Evolutionary conservation across 2,329 filamentous ascomycete genomes (phyloP), one percentile per base, ranked within the genome.

Genomic region (Phaeosphaeriaceae sp.): DNA sequence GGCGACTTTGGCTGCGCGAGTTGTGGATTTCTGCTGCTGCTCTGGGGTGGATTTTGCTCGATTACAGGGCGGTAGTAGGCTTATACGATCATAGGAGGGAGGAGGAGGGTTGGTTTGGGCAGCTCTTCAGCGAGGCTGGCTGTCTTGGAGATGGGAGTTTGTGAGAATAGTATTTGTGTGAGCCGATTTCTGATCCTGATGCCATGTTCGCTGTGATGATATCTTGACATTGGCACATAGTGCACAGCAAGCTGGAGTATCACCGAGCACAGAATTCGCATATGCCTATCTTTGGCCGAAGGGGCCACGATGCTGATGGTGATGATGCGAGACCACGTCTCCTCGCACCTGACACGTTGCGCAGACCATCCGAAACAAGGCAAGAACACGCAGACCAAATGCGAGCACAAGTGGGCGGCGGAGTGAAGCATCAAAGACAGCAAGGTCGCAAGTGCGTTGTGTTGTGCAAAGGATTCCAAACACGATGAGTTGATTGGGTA

Each of bases 291-390:
- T 25, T 22, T 13, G 44, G 44, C 40, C 2, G 7, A 22, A 3
- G 2, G 19, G 20, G 20, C 2, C 48, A 41, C 48, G 36, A 40
- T 40, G 36, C 2, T 40, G 36, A 40, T n/a, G 36, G 3, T 40
- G 36, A 40, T 40, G 36, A 17, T 40, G 36, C 36, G 13, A n/a
- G 20, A 51, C 33, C 45, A 53, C 45, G 19, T 24, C 5, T 46
- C 47, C 42, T 47, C n/a, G n/a, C n/a, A 47, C 58, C 51, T 57
- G 60, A 65, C 67, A 66, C 61, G 61, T 63, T 56, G 58, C 49
- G 46, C 54, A 58, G 51, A 54, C 58, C 59, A 56, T 54, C 55
- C 58, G 44, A 51, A 62, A 58, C 53, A 22, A n/a, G 51, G n/a
- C 41, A 41, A 48, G 24, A 24, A 19, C n/a, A 22, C 15, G 19